Conservation (phyloP, 768 basidiomycete genomes). For the Boletus reticuloceps region DNA sequence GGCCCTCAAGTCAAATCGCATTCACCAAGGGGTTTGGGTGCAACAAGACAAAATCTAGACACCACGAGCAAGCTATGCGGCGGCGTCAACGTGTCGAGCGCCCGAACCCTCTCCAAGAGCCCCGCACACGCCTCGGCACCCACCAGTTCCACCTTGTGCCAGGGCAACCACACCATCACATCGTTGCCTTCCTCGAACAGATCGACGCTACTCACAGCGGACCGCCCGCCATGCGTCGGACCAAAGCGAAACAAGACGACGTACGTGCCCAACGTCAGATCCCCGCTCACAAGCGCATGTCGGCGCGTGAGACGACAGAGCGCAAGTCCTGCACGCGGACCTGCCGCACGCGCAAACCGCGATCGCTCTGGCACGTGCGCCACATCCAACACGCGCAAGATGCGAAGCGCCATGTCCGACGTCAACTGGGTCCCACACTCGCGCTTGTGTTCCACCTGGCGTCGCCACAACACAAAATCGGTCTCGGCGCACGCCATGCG, state of each 20-base stretch:
- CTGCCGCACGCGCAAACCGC: conserved; percentile 15
- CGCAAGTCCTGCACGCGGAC: conserved; percentile 38
- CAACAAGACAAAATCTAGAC: conserved; percentile 26
- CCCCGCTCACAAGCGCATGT: conserved; percentile 14
- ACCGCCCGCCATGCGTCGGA: conserved; percentile 19
- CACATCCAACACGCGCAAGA: conserved; percentile 42
- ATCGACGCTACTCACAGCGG: conserved; percentile 33
- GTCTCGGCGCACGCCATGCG: conserved; percentile 44
- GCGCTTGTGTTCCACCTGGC: conserved; percentile 42
- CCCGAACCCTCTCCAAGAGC: conserved; percentile 17
- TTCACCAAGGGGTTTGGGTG: no score
- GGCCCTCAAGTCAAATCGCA: conserved; percentile 21
- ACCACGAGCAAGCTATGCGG: conserved; percentile 29
- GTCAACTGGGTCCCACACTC: conserved; percentile 28
- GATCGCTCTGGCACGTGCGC: conserved; percentile 28
- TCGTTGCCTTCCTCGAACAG: conserved; percentile 40
- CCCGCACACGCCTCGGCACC: conserved; percentile 10
- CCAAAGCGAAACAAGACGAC: conserved; percentile 40
- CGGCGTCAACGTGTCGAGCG: conserved; percentile 28
- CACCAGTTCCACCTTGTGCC: conserved; percentile 39
- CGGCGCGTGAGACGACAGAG: conserved; percentile 37
- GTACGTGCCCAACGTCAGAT: conserved; percentile 27
- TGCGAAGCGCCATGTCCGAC: conserved; percentile 42
- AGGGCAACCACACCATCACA: conserved; percentile 50
- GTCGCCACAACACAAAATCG: conserved; percentile 50